phyloP scores from a whole-genome alignment of 441 rosid species.

The Gossypium aridum region DNA sequence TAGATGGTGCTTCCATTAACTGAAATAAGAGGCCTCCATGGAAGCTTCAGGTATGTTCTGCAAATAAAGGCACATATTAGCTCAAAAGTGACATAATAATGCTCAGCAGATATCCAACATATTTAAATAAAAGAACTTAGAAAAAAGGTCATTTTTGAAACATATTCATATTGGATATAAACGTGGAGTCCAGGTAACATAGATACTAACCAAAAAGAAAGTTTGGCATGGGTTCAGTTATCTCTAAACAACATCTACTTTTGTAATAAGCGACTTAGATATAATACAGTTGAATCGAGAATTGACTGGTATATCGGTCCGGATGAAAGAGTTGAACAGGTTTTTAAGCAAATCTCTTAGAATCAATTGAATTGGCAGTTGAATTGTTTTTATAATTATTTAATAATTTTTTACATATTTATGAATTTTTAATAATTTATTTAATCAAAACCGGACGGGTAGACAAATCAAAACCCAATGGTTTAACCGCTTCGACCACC shows the following conservation, averaged over 20 bases:
- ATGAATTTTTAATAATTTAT: too few relatives aligned
- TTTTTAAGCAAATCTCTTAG: too few relatives aligned
- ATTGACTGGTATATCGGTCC: too few relatives aligned
- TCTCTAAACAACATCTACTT: background rate
- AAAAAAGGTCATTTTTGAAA: background rate
- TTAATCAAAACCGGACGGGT: too few relatives aligned
- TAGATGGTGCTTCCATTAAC: conserved; percentile 68
- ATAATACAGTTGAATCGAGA: background rate
- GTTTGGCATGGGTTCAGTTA: background rate
- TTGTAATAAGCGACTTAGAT: background rate
- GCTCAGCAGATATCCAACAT: background rate
- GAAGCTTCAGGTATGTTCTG: conserved; percentile 81
- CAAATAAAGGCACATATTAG: conserved; percentile 16
- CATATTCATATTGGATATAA: background rate
- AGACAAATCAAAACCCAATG: too few relatives aligned
- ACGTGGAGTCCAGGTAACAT: background rate
- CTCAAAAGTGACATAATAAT: background rate
- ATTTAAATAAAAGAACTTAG: background rate
- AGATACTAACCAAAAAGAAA: background rate
- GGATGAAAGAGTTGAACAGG: too few relatives aligned
- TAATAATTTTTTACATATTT: too few relatives aligned
- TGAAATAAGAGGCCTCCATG: conserved; percentile 71
- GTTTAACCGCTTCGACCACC: too few relatives aligned
- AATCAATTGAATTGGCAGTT: too few relatives aligned
- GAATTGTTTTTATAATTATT: too few relatives aligned